Percentiles rank a stretch among this genome's conserved stretches.
Evolutionary conservation across 176 grass and related monocot genomes (phyloP).

Genomic region (Oryza glumipatula): DNA sequence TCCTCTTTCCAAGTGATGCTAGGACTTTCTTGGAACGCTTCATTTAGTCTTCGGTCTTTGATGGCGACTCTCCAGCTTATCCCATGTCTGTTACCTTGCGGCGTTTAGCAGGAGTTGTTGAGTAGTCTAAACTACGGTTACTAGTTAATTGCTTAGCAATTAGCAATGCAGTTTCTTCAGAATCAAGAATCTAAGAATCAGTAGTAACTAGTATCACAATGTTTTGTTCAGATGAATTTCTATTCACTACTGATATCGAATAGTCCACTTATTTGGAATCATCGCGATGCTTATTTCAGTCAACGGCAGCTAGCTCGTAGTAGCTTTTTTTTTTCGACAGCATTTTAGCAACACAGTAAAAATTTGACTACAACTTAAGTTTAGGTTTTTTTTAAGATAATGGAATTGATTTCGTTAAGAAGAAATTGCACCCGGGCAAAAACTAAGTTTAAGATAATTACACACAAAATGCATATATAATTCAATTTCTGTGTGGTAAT

Average conservation of each 20-base stretch:
- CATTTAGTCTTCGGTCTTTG: not conserved
- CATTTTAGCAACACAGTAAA: not conserved
- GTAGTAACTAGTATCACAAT: not conserved
- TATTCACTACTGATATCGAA: not conserved
- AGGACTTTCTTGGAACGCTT: no score
- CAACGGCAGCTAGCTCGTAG: not conserved
- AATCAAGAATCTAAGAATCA: not conserved
- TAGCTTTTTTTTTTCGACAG: no score
- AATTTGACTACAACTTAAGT: no score
- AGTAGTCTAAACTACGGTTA: not conserved
- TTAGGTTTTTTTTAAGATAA: no score
- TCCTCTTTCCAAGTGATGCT: no score
- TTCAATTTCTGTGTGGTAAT: constrained; percentile 17
- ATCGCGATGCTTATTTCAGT: no score
- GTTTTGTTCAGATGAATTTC: not conserved
- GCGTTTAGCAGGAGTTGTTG: not conserved
- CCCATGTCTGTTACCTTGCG: not conserved
- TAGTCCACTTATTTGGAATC: no score
- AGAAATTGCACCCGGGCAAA: no score
- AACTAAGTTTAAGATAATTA: not conserved
- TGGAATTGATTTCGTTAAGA: no score
- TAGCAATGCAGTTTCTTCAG: not conserved
- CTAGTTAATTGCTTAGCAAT: not conserved
- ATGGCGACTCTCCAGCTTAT: not conserved
- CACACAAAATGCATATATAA: not conserved